phyloP scores from a whole-genome alignment of 768 basidiomycete species.

The Agrocybe pediades region DNA sequence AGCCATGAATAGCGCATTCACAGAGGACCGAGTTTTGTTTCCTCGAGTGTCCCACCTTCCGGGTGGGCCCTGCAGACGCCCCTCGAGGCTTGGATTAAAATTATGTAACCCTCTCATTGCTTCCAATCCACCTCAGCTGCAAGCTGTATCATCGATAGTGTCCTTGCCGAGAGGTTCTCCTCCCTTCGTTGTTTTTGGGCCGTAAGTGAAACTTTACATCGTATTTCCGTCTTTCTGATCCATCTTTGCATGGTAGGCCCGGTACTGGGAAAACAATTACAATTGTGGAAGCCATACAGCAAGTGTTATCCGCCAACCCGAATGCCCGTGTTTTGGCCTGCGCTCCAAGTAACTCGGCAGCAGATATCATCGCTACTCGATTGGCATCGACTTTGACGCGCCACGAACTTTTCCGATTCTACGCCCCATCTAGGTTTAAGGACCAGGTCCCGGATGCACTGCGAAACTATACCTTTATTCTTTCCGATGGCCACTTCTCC shows the following conservation, averaged over 20 bases:
- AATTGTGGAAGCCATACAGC: conserved; percentile 60
- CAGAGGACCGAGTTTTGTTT: conserved; percentile 51
- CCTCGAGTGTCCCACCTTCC: conserved; percentile 30
- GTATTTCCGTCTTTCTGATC: not conserved
- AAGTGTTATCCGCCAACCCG: conserved; percentile 44
- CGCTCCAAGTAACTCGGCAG: conserved; percentile 70
- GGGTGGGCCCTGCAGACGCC: not conserved
- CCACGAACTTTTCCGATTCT: conserved; percentile 50
- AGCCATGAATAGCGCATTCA: conserved; percentile 48
- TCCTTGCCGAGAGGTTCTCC: conserved; percentile 42
- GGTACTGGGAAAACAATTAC: conserved; percentile 73
- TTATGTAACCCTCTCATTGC: conserved; percentile 45
- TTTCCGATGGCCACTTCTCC: conserved; percentile 38
- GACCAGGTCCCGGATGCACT: conserved; percentile 48
- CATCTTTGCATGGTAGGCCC: conserved; percentile 35
- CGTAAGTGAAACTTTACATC: too few relatives aligned
- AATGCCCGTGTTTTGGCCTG: conserved; percentile 56
- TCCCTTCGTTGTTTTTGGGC: conserved; percentile 64
- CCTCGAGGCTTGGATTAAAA: conserved; percentile 15
- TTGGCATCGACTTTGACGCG: conserved; percentile 32
- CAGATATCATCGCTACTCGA: conserved; percentile 54
- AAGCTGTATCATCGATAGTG: conserved; percentile 50
- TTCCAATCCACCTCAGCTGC: conserved; percentile 45
- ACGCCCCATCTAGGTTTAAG: conserved; percentile 45
- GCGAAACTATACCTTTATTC: conserved; percentile 33